These are phyloP conservation scores for Fraxinus quadrangulata DNA, from an alignment of 257 asterid genomes.

Conservation along the genomic window DNA sequence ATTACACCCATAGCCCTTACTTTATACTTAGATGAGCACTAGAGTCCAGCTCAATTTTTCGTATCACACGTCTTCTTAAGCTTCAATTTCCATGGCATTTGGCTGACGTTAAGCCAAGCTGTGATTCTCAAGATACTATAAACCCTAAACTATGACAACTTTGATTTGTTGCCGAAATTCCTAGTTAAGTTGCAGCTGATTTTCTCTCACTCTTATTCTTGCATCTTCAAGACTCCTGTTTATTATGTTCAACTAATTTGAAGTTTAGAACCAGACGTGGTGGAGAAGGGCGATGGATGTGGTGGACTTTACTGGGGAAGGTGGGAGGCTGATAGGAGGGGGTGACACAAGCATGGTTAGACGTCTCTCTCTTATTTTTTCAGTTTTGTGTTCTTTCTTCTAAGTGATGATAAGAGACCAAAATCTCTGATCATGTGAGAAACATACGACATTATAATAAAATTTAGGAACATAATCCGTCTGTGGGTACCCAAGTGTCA, in stretches of 20 bases:
- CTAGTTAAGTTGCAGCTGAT: not conserved
- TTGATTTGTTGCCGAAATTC: no score
- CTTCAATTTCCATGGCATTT: not conserved
- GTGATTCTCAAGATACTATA: no score
- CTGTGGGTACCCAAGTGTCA: not conserved
- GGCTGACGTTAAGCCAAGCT: not conserved
- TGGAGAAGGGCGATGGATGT: not conserved
- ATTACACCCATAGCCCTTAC: not conserved
- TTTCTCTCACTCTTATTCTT: not conserved
- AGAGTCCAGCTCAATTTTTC: not conserved
- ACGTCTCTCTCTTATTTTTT: not conserved
- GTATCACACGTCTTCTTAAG: no score
- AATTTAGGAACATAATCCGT: not conserved
- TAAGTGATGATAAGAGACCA: not conserved
- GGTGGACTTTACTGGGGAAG: not conserved
- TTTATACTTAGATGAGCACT: not conserved
- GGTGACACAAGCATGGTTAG: not conserved
- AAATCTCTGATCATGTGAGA: not conserved
- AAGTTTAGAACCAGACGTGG: not conserved
- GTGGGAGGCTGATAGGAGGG: not conserved
- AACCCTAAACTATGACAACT: not conserved
- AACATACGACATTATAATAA: not conserved
- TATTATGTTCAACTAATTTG: not conserved
- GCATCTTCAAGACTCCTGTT: not conserved
- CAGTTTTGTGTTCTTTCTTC: not conserved